Percentiles rank a stretch among this genome's conserved stretches.
These are phyloP conservation scores for Fusarium marasasianum DNA, from an alignment of 2,329 filamentous ascomycete species.

Conservation along the genomic window DNA sequence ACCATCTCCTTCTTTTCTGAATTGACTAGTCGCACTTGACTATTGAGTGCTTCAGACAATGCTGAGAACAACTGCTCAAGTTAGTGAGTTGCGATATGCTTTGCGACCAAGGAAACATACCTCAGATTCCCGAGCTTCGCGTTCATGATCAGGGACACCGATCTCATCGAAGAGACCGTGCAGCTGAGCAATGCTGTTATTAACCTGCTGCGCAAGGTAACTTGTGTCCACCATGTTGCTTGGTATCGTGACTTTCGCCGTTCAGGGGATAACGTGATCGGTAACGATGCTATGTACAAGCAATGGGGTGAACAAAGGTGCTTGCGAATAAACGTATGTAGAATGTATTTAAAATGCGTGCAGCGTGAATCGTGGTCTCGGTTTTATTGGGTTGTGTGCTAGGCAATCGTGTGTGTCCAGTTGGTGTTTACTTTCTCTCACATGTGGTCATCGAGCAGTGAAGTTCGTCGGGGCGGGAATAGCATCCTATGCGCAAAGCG, in stretches of 20 bases:
- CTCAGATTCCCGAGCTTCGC: conserved; percentile 88
- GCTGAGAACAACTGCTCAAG: conserved; percentile 81
- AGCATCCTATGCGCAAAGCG: conserved; percentile 40
- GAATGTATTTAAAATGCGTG: not conserved
- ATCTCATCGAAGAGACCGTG: conserved; percentile 98
- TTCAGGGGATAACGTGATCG: conserved; percentile 25
- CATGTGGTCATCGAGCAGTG: conserved; percentile 41
- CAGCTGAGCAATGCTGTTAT: conserved; percentile 89
- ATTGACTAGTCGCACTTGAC: conserved; percentile 85
- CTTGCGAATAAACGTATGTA: conserved; percentile 13
- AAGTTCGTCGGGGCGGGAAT: conserved; percentile 35
- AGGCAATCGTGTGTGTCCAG: conserved; percentile 22
- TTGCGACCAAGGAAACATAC: conserved; percentile 59
- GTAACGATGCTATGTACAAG: conserved; percentile 24
- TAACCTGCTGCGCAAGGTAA: conserved; percentile 94
- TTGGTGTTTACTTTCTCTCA: conserved; percentile 44
- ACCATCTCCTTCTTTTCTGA: conserved; percentile 89
- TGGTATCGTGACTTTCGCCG: conserved; percentile 7
- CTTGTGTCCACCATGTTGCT: conserved; percentile 79
- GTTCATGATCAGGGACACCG: conserved; percentile 91
- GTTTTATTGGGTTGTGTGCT: conserved; percentile 18
- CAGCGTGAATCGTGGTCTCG: conserved; percentile 30
- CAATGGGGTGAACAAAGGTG: conserved; percentile 3
- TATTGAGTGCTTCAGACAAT: conserved; percentile 89
- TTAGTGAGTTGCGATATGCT: conserved; percentile 7